These are phyloP conservation scores for Rhexocercosporidium sp. DNA, from an alignment of 2,329 filamentous ascomycete species.

Conservation along the genomic window DNA sequence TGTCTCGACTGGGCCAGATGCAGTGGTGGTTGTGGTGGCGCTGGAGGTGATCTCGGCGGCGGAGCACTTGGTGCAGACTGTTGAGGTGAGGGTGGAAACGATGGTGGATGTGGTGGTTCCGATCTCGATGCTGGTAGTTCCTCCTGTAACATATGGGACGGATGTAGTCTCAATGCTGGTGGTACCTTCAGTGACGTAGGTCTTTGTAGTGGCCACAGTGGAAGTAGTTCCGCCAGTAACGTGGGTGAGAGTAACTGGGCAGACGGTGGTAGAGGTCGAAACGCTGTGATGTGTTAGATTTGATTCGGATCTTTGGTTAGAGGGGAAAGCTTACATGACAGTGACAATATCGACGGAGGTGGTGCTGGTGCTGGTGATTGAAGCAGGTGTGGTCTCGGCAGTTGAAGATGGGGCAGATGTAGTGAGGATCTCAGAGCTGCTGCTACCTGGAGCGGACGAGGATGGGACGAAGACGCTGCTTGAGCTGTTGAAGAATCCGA, in stretches of 20 bases:
- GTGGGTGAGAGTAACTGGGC: conserved; percentile 39
- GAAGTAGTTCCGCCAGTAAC: conserved; percentile 34
- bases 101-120: conserved; percentile 42
- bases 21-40: conserved; percentile 22
- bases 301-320: too few species aligned
- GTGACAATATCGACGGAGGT: conserved; percentile 34
- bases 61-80: conserved; percentile 40
- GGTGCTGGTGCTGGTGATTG: conserved; percentile 7
- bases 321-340: conserved; percentile 15
- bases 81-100: conserved; percentile 41
- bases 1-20: conserved; percentile 48
- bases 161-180: conserved; percentile 39
- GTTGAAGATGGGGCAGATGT: conserved; percentile 19
- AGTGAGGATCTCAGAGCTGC: neutral
- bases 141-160: conserved; percentile 32
- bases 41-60: conserved; percentile 16
- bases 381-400: conserved; percentile 16
- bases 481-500: neutral
- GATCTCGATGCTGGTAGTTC: conserved; percentile 29
- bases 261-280: conserved; percentile 38
- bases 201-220: conserved; percentile 38
- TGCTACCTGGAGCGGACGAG: neutral
- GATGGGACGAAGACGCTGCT: neutral
- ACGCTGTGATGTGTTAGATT: conserved; percentile 18
- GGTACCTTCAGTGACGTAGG: conserved; percentile 26